A percentile compares a stretch with the other conserved stretches of the same genome.
These are phyloP conservation scores for Yamadazyma takamatsuzukensis DNA, from an alignment of 805 yeast genomes.

Conservation along the genomic window DNA sequence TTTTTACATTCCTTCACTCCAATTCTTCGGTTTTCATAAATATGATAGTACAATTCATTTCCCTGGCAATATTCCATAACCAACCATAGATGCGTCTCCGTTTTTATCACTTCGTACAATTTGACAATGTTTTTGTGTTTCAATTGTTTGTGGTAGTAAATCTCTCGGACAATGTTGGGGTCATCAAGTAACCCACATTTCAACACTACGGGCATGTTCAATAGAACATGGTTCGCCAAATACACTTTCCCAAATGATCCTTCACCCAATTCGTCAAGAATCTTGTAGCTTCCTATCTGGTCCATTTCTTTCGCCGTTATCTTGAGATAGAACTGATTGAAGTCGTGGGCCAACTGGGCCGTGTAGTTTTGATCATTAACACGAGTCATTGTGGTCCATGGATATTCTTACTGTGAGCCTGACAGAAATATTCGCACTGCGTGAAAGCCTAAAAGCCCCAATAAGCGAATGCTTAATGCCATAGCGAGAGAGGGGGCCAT, in stretches of 20 bases:
- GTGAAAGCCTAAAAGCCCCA: no score
- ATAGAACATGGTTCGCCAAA: slow-evolving; percentile 72
- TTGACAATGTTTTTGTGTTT: slow-evolving; percentile 80
- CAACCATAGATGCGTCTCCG: slow-evolving; percentile 80
- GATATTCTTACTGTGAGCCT: not conserved
- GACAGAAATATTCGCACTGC: no score
- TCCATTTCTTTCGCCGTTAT: slow-evolving; percentile 45
- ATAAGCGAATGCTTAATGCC: no score
- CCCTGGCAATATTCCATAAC: slow-evolving; percentile 88
- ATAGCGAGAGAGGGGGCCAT: no score
- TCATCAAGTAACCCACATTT: slow-evolving; percentile 76
- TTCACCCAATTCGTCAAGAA: slow-evolving; percentile 75
- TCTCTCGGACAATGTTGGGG: slow-evolving; percentile 86
- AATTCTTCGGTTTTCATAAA: slow-evolving; percentile 50
- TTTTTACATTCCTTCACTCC: slow-evolving; percentile 47
- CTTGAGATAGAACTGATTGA: slow-evolving; percentile 51
- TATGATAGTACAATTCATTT: slow-evolving; percentile 67
- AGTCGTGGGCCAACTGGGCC: slow-evolving; percentile 59
- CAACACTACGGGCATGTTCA: slow-evolving; percentile 73
- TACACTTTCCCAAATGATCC: slow-evolving; percentile 93
- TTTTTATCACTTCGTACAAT: slow-evolving; percentile 79
- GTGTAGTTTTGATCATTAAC: slow-evolving; percentile 36
- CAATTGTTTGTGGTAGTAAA: slow-evolving; percentile 81
- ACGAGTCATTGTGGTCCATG: not conserved
- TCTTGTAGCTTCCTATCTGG: slow-evolving; percentile 78